phyloP scores from a whole-genome alignment of 305 asterid species.

The Stenogyne calaminthoides region DNA sequence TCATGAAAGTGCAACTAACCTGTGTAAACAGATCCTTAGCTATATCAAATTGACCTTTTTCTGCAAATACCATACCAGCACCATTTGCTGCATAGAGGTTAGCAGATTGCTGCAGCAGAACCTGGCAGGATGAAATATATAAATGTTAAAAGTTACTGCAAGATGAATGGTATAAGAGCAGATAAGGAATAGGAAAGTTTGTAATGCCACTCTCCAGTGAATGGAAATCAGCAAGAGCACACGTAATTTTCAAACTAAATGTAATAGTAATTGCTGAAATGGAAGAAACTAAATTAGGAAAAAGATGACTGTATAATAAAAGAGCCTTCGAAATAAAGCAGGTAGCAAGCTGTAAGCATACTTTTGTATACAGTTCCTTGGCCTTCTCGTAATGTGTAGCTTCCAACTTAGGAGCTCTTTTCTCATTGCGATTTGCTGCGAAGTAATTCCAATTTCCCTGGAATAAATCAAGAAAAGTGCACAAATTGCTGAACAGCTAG shows the following conservation, averaged over 20 bases:
- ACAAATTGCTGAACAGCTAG: slow-evolving; percentile 29
- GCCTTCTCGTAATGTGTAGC: slow-evolving; percentile 99
- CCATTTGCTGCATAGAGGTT: slow-evolving; percentile 99
- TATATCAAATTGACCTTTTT: slow-evolving; percentile 94
- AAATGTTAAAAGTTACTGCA: slow-evolving; percentile 25
- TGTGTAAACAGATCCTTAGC: slow-evolving; percentile 98
- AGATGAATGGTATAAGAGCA: slow-evolving; percentile 11
- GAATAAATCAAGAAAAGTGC: slow-evolving; percentile 33
- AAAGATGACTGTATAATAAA: slow-evolving; percentile 7
- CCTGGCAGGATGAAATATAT: slow-evolving; percentile 55
- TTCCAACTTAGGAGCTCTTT: slow-evolving; percentile 91
- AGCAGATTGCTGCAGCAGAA: slow-evolving; percentile 80
- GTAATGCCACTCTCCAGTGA: slow-evolving; percentile 1
- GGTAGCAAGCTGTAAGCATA: slow-evolving; percentile 40
- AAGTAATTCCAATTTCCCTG: slow-evolving; percentile 99
- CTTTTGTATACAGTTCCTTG: slow-evolving; percentile 92
- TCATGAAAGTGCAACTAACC: slow-evolving; percentile 52
- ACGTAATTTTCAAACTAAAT: slow-evolving; percentile 6
- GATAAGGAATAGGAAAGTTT: neutral
- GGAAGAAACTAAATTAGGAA: neutral
- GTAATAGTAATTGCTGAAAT: slow-evolving; percentile 2
- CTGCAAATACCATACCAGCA: slow-evolving; percentile 95
- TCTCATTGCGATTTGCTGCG: slow-evolving; percentile 96
- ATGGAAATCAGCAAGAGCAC: slow-evolving; percentile 14
- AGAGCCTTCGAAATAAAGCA: slow-evolving; percentile 14